Percentiles rank a stretch among this genome's conserved stretches.
Conservation (phyloP, 441 rosid species). For the Metrosideros polymorpha region DNA sequence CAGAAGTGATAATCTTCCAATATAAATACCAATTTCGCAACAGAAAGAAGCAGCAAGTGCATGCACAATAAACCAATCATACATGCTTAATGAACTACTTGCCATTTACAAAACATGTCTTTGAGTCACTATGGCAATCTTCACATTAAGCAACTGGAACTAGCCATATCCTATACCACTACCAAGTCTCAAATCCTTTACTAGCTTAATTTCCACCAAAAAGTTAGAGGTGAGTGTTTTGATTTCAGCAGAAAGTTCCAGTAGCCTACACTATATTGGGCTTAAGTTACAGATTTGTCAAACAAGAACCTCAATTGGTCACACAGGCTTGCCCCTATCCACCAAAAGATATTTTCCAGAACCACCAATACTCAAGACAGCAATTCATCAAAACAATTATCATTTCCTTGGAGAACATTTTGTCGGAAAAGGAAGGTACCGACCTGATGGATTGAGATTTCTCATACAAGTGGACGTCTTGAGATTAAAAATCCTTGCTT, state of each 20-base stretch:
- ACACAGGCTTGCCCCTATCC: background rate
- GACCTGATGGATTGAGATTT: conserved; percentile 90
- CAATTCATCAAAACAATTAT: background rate
- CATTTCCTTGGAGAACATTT: background rate
- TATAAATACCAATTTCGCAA: background rate
- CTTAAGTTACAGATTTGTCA: background rate
- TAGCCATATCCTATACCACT: background rate
- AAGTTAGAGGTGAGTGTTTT: background rate
- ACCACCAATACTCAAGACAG: background rate
- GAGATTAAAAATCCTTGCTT: conserved; percentile 74
- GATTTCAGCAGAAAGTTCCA: background rate
- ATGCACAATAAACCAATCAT: background rate
- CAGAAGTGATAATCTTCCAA: background rate
- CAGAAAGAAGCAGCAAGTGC: background rate
- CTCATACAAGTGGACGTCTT: conserved; percentile 75
- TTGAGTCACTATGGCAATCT: background rate
- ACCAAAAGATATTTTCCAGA: background rate
- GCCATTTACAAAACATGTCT: background rate
- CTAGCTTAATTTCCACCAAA: background rate
- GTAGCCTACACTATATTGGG: background rate
- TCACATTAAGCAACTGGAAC: background rate
- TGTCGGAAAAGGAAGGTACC: background rate
- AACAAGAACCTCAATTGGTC: background rate
- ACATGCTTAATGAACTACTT: background rate
- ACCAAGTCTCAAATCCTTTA: background rate